Conservation (phyloP, 495 filamentous ascomycete genomes). For the Friedmanniomyces endolithicus region DNA sequence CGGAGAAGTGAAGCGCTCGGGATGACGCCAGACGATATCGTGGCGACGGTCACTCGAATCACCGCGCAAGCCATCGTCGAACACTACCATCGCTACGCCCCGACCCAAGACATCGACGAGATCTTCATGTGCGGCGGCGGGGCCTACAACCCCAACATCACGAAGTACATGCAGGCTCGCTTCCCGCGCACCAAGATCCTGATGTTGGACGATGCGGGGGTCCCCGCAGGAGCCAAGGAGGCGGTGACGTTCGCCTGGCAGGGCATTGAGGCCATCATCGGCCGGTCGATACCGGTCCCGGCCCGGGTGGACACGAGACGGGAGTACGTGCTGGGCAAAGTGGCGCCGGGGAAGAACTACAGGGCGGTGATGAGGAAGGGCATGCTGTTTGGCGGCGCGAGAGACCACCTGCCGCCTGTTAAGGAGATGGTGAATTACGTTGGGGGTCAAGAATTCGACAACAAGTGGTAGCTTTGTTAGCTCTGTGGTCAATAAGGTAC, state of each 20-base stretch:
- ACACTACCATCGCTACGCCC: slow-evolving; percentile 42
- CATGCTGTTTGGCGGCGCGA: slow-evolving; percentile 37
- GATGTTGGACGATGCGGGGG: slow-evolving; percentile 44
- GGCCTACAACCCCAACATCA: slow-evolving; percentile 45
- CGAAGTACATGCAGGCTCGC: slow-evolving; percentile 37
- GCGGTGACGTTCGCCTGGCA: slow-evolving; percentile 47
- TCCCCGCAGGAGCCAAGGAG: slow-evolving; percentile 44
- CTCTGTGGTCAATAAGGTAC: too few species aligned
- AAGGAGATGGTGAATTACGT: slow-evolving; percentile 33
- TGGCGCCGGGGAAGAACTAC: slow-evolving; percentile 43
- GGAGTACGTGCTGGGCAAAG: slow-evolving; percentile 41
- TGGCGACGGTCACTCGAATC: slow-evolving; percentile 45
- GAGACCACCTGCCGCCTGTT: slow-evolving; percentile 36
- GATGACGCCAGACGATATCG: slow-evolving; percentile 37
- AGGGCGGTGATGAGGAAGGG: slow-evolving; percentile 39
- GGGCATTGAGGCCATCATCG: slow-evolving; percentile 42
- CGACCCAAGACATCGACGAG: slow-evolving; percentile 37
- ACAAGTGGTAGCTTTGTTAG: slow-evolving; percentile 31
- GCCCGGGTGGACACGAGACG: slow-evolving; percentile 38
- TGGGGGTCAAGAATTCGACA: slow-evolving; percentile 35
- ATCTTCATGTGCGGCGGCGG: slow-evolving; percentile 51
- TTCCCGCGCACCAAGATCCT: slow-evolving; percentile 39
- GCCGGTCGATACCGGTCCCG: slow-evolving; percentile 41
- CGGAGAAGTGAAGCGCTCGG: slow-evolving; percentile 34
- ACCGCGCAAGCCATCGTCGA: slow-evolving; percentile 46